Base-by-base conservation (phyloP, 441 rosid genomes). In the Gossypium davidsonii region DNA sequence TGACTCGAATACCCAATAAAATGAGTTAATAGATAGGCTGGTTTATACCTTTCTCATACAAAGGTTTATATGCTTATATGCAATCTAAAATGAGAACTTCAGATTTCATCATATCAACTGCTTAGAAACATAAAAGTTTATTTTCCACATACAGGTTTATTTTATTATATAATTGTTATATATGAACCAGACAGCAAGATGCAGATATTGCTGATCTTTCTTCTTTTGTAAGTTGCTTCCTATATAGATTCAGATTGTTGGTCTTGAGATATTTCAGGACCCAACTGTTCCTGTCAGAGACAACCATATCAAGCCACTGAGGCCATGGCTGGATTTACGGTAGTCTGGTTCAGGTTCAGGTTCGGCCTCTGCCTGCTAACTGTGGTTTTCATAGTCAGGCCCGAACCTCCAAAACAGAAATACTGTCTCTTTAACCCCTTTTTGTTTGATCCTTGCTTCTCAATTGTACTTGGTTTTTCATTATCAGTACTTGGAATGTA, bases 361-460 rank as follows among this genome's bases (percentile, higher is more conserved):
- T 52, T 56, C 28, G 79, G 77, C 20, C 52, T 55, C 18, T 59
- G 81, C 81, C 83, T 75, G 81, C 78, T 78, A 17, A 26, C 42
- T 14, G 64, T 6, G 8, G 64, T 28, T 59, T 59, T 59, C 17
- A 59, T 39, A 5, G 90, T 77, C 62, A 90, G 74, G 44, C 81
- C 79, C 14, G 94, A 80, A 31, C 81, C 80, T 26, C 96, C 94
- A 12, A 91, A 92, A 74, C 98, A 94, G 81, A 88, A 92, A 83
- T 86, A 91, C 72, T 85, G 91, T 55, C 87, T 87, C 78, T 85
- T 88, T 53, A 78, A 53, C 76, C 74, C 86, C 76, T 82, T 85
- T 58, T 72, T 70, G 48, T 60, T 42, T 0, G 87, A 76, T 17
- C 82, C 80, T 74, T 83, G 88, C 74, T 87, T 87, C 23, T 79